Evolutionary conservation across 1,284 basidiomycete genomes (phyloP).

Genomic region (Rhodotorula sp.): DNA sequence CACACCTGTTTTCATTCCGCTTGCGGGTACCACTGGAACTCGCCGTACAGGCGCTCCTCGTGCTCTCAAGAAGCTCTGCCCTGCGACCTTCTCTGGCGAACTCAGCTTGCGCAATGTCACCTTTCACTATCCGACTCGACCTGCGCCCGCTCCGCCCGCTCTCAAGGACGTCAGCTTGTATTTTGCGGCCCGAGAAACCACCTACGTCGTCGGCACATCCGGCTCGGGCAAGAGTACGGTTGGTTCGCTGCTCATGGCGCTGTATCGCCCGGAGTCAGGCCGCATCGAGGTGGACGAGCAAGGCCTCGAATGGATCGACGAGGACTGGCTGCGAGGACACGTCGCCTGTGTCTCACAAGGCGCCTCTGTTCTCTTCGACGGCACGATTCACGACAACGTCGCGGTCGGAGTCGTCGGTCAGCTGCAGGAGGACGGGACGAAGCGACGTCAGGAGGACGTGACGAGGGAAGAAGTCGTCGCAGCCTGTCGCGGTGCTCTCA

Average conservation of each 20-base stretch:
- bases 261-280: conserved; percentile 59
- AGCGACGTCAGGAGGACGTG: conserved; percentile 52
- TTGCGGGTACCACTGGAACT: conserved; percentile 7
- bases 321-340: conserved; percentile 66
- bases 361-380: conserved; percentile 73
- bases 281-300: conserved; percentile 77
- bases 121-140: conserved; percentile 83
- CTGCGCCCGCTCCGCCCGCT: conserved; percentile 53
- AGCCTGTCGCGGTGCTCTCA: conserved; percentile 78
- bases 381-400: conserved; percentile 83
- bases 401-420: conserved; percentile 68
- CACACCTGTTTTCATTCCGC: conserved; percentile 30
- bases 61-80: conserved; percentile 43
- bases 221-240: conserved; percentile 93
- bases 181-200: conserved; percentile 80
- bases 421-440: conserved; percentile 45
- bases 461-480: conserved; percentile 68
- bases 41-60: conserved; percentile 14
- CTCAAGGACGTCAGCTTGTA: conserved; percentile 65
- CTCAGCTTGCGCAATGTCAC: conserved; percentile 71
- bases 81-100: conserved; percentile 59
- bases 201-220: conserved; percentile 87
- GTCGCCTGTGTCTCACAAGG: conserved; percentile 75
- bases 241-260: conserved; percentile 72
- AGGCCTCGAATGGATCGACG: conserved; percentile 70